Percentiles rank a stretch among this genome's conserved stretches.
Evolutionary conservation across 129 eudicot genomes (phyloP).

Genomic region (Saussurea involucrata): DNA sequence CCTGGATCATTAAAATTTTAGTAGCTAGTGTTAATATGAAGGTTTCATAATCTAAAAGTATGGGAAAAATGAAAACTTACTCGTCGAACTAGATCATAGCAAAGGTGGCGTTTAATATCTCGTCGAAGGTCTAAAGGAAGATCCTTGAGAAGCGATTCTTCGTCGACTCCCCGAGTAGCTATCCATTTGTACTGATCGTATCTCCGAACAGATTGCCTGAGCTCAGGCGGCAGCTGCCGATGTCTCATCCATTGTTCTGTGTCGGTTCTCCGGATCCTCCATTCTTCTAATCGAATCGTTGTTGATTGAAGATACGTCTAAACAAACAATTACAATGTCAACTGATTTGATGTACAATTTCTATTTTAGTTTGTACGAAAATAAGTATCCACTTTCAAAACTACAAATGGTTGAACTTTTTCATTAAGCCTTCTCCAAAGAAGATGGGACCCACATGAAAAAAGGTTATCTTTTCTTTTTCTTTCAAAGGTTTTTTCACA

Average conservation of each 20-base stretch:
- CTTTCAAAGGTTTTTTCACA: no score
- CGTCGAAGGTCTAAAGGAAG: conserved; percentile 88
- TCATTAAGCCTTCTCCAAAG: background rate
- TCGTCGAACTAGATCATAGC: conserved; percentile 85
- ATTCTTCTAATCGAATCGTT: conserved; percentile 84
- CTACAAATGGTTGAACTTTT: no score
- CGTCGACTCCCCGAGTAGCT: conserved; percentile 93
- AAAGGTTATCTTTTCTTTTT: no score
- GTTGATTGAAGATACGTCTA: conserved; percentile 91
- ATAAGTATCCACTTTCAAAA: background rate
- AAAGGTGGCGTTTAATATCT: conserved; percentile 87
- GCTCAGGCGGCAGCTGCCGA: conserved; percentile 81
- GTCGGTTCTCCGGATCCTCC: conserved; percentile 91
- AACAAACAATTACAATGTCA: background rate
- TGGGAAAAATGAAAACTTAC: conserved; percentile 34
- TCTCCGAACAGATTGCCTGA: conserved; percentile 64
- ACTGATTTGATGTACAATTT: background rate
- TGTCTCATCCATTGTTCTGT: conserved; percentile 98
- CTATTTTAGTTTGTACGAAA: background rate
- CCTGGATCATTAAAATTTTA: conserved; percentile 31
- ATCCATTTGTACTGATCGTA: conserved; percentile 95
- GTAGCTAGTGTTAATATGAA: background rate
- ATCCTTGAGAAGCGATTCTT: conserved; percentile 70
- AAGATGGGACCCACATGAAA: background rate
- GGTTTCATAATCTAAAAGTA: background rate